Percentiles rank a stretch among this genome's conserved stretches.
These are phyloP conservation scores for Vitis labrusca DNA, from an alignment of 164 flowering plant species.

Conservation along the genomic window DNA sequence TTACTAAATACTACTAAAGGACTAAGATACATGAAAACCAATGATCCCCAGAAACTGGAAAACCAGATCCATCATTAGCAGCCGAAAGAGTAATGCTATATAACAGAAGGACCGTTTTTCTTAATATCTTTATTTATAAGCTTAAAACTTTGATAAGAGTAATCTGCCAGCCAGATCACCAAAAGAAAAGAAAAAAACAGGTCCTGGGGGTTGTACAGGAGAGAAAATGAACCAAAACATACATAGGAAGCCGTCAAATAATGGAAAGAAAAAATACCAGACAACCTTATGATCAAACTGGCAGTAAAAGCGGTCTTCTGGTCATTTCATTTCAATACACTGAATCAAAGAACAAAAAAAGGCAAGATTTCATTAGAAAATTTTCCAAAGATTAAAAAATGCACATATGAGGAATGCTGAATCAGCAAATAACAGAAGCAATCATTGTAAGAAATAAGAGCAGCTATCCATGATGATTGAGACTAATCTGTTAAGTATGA, in stretches of 20 bases:
- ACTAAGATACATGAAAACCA: not conserved
- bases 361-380: not conserved
- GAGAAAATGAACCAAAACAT: not conserved
- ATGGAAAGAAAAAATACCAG: constrained; percentile 2
- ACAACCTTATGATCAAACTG: not conserved
- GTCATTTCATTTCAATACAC: constrained; percentile 6
- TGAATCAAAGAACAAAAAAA: not conserved
- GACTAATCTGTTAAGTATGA: not conserved
- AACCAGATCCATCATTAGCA: too few species aligned
- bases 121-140: not conserved
- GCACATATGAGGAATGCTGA: not conserved
- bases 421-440: not conserved
- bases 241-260: not conserved
- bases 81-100: not conserved
- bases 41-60: not conserved
- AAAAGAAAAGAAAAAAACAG: not conserved
- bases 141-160: not conserved
- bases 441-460: not conserved
- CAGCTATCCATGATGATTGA: not conserved
- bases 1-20: not conserved
- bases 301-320: not conserved
- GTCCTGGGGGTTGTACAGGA: not conserved
- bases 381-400: not conserved
- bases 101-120: not conserved
- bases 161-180: not conserved